A percentile compares a stretch with the other conserved stretches of the same genome.
Evolutionary conservation across 495 filamentous ascomycete species (phyloP).

Genomic region (Penicillium cosmopolitanum): DNA sequence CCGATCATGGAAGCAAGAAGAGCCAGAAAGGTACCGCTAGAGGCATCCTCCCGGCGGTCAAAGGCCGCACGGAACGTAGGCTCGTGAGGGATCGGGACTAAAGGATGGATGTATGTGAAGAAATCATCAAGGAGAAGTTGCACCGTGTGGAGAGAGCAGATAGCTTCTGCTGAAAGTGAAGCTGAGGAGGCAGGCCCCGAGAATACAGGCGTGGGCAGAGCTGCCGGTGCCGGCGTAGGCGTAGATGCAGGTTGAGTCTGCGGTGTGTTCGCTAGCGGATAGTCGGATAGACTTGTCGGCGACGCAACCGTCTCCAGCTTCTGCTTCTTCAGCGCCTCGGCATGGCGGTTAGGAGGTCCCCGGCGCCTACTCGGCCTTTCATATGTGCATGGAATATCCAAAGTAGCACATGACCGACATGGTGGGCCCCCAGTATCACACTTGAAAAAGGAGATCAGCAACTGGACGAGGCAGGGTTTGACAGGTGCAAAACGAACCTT

Average conservation of each 20-base stretch:
- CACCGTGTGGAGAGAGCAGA: constrained; percentile 70
- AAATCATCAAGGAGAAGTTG: constrained; percentile 79
- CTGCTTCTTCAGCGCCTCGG: constrained; percentile 76
- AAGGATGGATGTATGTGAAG: constrained; percentile 86
- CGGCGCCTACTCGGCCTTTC: constrained; percentile 75
- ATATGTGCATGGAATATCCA: constrained; percentile 86
- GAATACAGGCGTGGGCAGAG: neutral
- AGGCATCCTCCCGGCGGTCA: constrained; percentile 68
- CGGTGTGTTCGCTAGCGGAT: constrained; percentile 29
- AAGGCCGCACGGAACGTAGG: constrained; percentile 79
- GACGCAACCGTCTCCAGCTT: constrained; percentile 50
- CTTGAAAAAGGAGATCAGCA: constrained; percentile 42
- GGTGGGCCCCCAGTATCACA: constrained; percentile 81
- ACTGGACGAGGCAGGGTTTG: constrained; percentile 7
- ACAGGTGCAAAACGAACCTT: constrained; percentile 59
- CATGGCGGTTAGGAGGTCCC: constrained; percentile 84
- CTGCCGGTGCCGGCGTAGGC: constrained; percentile 27
- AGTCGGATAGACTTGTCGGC: constrained; percentile 30
- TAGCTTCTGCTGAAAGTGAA: constrained; percentile 65
- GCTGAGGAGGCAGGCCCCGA: neutral
- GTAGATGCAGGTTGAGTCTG: constrained; percentile 20
- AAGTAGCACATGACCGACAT: constrained; percentile 75
- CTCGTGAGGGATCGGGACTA: constrained; percentile 86
- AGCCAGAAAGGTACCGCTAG: constrained; percentile 70
- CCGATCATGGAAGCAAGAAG: constrained; percentile 83